Conservation (phyloP, 495 filamentous ascomycete species). For the Echria macrotheca region DNA sequence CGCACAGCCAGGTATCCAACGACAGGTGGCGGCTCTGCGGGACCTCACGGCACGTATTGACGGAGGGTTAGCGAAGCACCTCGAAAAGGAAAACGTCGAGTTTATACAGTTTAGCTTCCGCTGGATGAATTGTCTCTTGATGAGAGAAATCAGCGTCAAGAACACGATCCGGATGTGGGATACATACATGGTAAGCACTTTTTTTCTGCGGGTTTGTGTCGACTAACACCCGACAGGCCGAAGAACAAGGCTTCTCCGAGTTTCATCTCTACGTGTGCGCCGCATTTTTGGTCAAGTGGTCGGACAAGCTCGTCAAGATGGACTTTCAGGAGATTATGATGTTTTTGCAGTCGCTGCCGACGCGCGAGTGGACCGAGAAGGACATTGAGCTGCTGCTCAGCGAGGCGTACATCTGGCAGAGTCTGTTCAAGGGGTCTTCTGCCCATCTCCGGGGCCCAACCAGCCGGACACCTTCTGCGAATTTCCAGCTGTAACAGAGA, state of each 20-base stretch:
- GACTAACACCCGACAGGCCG: slow-evolving; percentile 54
- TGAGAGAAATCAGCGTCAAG: slow-evolving; percentile 92
- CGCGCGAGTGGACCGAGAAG: slow-evolving; percentile 94
- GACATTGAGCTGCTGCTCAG: slow-evolving; percentile 93
- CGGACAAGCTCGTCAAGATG: slow-evolving; percentile 90
- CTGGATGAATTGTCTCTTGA: slow-evolving; percentile 99
- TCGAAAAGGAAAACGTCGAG: slow-evolving; percentile 85
- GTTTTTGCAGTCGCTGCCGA: slow-evolving; percentile 94
- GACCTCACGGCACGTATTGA: slow-evolving; percentile 91
- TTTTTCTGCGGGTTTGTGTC: neutral
- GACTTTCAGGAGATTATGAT: slow-evolving; percentile 99
- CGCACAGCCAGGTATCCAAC: slow-evolving; percentile 91
- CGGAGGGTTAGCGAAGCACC: slow-evolving; percentile 72
- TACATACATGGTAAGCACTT: slow-evolving; percentile 77
- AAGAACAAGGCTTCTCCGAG: slow-evolving; percentile 96
- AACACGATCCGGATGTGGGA: slow-evolving; percentile 99
- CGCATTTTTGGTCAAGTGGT: slow-evolving; percentile 98
- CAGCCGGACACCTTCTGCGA: slow-evolving; percentile 32
- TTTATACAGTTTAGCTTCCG: slow-evolving; percentile 99
- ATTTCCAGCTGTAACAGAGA: slow-evolving; percentile 36
- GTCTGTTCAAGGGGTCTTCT: slow-evolving; percentile 79
- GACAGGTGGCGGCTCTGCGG: slow-evolving; percentile 80
- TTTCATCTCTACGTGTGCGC: slow-evolving; percentile 99
- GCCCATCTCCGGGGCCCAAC: slow-evolving; percentile 64
- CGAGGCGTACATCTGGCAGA: slow-evolving; percentile 96